These are phyloP conservation scores for Auricularia heimuer DNA, from an alignment of 768 basidiomycete species.

Conservation along the genomic window DNA sequence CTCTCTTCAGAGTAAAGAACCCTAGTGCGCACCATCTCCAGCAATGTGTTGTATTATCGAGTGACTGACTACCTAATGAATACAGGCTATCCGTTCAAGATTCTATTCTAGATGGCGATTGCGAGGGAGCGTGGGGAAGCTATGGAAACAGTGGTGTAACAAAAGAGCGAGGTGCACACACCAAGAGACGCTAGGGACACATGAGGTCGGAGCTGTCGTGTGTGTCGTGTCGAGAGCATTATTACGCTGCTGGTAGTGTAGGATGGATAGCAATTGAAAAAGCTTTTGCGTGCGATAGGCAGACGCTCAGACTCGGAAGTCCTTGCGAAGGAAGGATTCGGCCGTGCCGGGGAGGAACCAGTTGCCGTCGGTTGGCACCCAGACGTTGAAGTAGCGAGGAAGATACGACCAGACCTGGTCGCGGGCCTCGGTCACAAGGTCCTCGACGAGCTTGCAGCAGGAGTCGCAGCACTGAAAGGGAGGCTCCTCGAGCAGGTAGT, in stretches of 20 bases:
- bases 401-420: not conserved
- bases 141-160: not conserved
- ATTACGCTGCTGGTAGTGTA: not conserved
- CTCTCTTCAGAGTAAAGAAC: slow-evolving; percentile 87
- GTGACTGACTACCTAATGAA: not conserved
- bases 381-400: not conserved
- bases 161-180: not conserved
- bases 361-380: not conserved
- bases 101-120: slow-evolving; percentile 42
- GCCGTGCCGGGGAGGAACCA: not conserved
- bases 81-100: slow-evolving; percentile 71
- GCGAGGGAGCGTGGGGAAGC: not conserved
- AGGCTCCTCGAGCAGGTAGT: not conserved
- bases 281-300: not conserved
- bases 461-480: not conserved
- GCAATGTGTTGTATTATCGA: not conserved
- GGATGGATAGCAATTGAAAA: not conserved
- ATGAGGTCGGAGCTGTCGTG: too few species aligned
- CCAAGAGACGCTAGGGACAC: too few species aligned
- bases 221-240: not conserved
- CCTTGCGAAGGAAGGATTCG: not conserved
- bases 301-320: not conserved
- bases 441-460: not conserved
- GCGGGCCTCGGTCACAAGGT: not conserved
- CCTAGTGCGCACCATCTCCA: slow-evolving; percentile 40